A percentile compares a stretch with the other conserved stretches of the same genome.
Conservation (phyloP, 2,329 filamentous ascomycete species). For the Orbilia blumenaviensis region DNA sequence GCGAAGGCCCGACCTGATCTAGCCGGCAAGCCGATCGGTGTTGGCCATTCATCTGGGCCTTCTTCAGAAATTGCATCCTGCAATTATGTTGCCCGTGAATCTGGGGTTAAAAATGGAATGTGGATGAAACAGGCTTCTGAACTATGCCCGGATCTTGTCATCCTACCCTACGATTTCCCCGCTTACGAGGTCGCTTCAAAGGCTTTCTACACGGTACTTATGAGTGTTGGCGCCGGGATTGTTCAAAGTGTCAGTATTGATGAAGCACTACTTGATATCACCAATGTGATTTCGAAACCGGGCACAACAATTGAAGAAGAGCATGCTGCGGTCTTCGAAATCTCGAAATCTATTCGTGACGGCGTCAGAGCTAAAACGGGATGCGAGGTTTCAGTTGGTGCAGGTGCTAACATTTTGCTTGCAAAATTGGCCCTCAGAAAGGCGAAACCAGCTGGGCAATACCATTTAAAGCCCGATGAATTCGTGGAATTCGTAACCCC, state of each 20-base stretch:
- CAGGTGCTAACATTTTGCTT: conserved; percentile 87
- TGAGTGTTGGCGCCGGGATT: conserved; percentile 75
- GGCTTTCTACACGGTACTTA: conserved; percentile 84
- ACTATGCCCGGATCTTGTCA: conserved; percentile 82
- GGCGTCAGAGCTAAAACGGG: conserved; percentile 75
- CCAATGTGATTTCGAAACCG: conserved; percentile 72
- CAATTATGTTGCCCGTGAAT: conserved; percentile 88
- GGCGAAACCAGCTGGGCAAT: conserved; percentile 93
- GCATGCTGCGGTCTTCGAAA: conserved; percentile 68
- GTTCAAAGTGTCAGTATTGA: conserved; percentile 98
- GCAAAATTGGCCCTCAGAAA: conserved; percentile 90
- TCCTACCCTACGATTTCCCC: conserved; percentile 94
- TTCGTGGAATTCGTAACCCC: conserved; percentile 79
- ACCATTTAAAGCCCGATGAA: conserved; percentile 83
- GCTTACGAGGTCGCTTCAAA: conserved; percentile 92
- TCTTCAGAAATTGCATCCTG: conserved; percentile 95
- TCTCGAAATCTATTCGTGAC: conserved; percentile 74
- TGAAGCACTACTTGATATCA: conserved; percentile 88
- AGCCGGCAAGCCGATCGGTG: conserved; percentile 80
- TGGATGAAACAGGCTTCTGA: conserved; percentile 95
- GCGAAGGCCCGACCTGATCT: conserved; percentile 79
- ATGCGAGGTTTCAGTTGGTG: conserved; percentile 90
- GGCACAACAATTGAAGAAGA: conserved; percentile 65
- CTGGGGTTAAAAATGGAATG: conserved; percentile 96
- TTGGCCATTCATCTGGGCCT: conserved; percentile 81